Evolutionary conservation across 345 rosid genomes (phyloP).

Genomic region (Syzygium jambos): DNA sequence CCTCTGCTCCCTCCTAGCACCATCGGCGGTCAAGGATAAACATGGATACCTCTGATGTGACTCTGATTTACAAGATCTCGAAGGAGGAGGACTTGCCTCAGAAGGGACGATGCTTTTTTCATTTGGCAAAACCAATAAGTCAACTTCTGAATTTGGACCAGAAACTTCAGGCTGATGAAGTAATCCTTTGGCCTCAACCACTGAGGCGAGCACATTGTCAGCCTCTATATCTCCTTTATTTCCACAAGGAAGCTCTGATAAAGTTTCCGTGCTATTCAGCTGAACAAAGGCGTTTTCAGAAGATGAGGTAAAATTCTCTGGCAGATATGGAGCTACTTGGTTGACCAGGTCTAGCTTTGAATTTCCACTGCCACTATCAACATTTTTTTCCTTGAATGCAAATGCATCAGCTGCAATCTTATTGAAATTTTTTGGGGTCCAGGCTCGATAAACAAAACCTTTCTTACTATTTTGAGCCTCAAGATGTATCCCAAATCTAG

Average conservation of each 20-base stretch:
- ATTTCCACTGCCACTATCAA: constrained; percentile 13
- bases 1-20: constrained; percentile 70
- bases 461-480: constrained; percentile 64
- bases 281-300: constrained; percentile 27
- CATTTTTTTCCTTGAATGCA: constrained; percentile 21
- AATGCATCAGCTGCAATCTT: constrained; percentile 33
- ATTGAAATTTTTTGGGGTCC: constrained; percentile 55
- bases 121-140: constrained; percentile 6
- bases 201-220: constrained; percentile 13
- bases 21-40: constrained; percentile 46
- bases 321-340: constrained; percentile 18
- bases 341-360: constrained; percentile 18
- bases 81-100: constrained; percentile 20
- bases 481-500: constrained; percentile 65
- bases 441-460: constrained; percentile 57
- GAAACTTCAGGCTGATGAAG: constrained; percentile 19
- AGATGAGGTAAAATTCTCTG: constrained; percentile 25
- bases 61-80: constrained; percentile 22
- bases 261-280: constrained; percentile 19
- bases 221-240: constrained; percentile 18
- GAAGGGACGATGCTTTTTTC: constrained; percentile 26
- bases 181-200: constrained; percentile 25
- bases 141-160: constrained; percentile 21
- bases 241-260: constrained; percentile 23
- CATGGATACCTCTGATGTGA: constrained; percentile 22